Evolutionary conservation across 164 flowering plant species (phyloP).

Genomic region (Vitis rupestris): DNA sequence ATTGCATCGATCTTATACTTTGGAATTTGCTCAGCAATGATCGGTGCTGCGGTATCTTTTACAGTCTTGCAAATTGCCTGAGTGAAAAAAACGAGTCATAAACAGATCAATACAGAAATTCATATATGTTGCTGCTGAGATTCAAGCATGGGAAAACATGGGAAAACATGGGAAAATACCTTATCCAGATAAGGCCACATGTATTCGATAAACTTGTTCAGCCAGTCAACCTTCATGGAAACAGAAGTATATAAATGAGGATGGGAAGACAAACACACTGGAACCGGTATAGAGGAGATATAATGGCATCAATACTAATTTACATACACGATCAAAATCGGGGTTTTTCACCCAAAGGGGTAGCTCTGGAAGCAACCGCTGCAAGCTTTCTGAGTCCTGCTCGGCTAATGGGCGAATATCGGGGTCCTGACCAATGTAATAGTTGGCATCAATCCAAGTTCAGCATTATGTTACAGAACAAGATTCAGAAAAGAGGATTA

Average conservation of each 20-base stretch:
- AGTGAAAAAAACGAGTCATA: not conserved
- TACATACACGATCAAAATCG: slow-evolving; percentile 87
- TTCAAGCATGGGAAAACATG: not conserved
- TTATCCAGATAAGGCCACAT: slow-evolving; percentile 99
- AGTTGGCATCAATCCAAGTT: not conserved
- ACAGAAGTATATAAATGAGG: not conserved
- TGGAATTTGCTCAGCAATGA: slow-evolving; percentile 91
- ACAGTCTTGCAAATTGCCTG: slow-evolving; percentile 94
- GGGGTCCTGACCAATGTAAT: slow-evolving; percentile 56
- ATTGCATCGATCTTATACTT: slow-evolving; percentile 90
- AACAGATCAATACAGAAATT: not conserved
- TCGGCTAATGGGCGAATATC: slow-evolving; percentile 73
- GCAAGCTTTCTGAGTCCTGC: slow-evolving; percentile 66
- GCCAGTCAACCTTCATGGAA: slow-evolving; percentile 81
- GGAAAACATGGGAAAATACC: slow-evolving; percentile 39
- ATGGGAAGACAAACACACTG: not conserved
- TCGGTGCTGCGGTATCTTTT: slow-evolving; percentile 73
- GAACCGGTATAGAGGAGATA: no score
- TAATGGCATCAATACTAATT: not conserved
- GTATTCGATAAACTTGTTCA: slow-evolving; percentile 66
- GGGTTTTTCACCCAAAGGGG: slow-evolving; percentile 96
- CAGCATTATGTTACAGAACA: not conserved
- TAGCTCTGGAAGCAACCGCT: slow-evolving; percentile 82
- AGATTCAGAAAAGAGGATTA: not conserved
- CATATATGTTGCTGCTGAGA: not conserved